A percentile compares a stretch with the other conserved stretches of the same genome.
Conservation (phyloP, 768 basidiomycete genomes). For the Xanthoconium purpureum region DNA sequence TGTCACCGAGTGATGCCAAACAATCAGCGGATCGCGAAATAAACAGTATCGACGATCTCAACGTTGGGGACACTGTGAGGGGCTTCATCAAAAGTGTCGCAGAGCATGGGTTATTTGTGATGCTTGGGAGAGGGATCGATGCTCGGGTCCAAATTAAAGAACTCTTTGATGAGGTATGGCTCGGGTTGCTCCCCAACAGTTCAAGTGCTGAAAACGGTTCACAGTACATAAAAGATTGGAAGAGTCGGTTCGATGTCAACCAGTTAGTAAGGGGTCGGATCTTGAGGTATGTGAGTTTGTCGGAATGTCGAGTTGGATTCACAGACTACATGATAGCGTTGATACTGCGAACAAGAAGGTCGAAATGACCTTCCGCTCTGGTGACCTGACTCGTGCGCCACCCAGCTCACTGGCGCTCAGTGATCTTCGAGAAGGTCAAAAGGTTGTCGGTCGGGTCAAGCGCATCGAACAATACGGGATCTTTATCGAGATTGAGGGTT, state of each 20-base stretch:
- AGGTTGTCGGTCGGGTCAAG: slow-evolving; percentile 75
- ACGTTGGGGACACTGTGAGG: slow-evolving; percentile 71
- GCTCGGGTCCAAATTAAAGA: slow-evolving; percentile 92
- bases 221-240: slow-evolving; percentile 96
- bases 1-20: slow-evolving; percentile 49
- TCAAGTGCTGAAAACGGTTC: slow-evolving; percentile 9
- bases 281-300: slow-evolving; percentile 50
- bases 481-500: slow-evolving; percentile 87
- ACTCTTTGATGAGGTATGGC: slow-evolving; percentile 76
- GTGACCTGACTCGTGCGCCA: slow-evolving; percentile 43
- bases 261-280: slow-evolving; percentile 89
- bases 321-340: slow-evolving; percentile 47
- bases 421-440: slow-evolving; percentile 76
- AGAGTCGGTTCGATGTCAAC: slow-evolving; percentile 69
- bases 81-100: slow-evolving; percentile 89
- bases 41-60: slow-evolving; percentile 53
- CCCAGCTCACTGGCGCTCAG: slow-evolving; percentile 39
- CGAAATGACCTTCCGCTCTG: slow-evolving; percentile 86
- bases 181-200: not conserved
- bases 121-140: slow-evolving; percentile 77
- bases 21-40: slow-evolving; percentile 69
- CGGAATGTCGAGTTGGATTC: not conserved
- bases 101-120: slow-evolving; percentile 87
- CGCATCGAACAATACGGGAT: slow-evolving; percentile 85
- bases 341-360: slow-evolving; percentile 70